phyloP scores from a whole-genome alignment of 2,329 filamentous ascomycete species.

The Pseudogymnoascus sp. region DNA sequence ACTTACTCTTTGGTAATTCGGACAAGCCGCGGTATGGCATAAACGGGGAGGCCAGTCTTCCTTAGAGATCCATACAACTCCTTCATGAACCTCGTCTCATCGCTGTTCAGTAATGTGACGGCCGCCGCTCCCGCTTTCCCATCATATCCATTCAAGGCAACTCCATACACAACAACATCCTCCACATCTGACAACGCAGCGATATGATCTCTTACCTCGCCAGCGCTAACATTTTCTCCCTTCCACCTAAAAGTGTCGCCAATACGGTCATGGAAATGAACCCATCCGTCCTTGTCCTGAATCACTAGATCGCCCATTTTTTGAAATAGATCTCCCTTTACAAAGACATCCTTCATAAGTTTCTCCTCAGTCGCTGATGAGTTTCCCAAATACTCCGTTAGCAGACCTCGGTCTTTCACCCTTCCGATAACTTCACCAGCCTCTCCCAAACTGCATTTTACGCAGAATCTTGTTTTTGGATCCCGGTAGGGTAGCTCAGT shows the following conservation, averaged over 20 bases:
- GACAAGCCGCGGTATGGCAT: slow-evolving; percentile 39
- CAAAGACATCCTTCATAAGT: slow-evolving; percentile 35
- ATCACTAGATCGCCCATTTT: slow-evolving; percentile 38
- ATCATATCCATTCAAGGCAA: slow-evolving; percentile 36
- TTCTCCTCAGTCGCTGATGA: slow-evolving; percentile 36
- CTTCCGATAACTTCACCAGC: slow-evolving; percentile 38
- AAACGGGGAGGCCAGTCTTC: slow-evolving; percentile 37
- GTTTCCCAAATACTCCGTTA: slow-evolving; percentile 36
- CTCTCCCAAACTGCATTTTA: slow-evolving; percentile 30
- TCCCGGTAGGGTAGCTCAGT: slow-evolving; percentile 34
- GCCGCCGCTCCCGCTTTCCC: slow-evolving; percentile 40
- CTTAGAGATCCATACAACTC: slow-evolving; percentile 32
- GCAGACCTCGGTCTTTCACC: slow-evolving; percentile 31
- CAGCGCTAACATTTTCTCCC: slow-evolving; percentile 39
- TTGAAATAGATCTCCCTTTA: slow-evolving; percentile 38
- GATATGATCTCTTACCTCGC: slow-evolving; percentile 37
- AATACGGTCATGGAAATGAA: slow-evolving; percentile 39
- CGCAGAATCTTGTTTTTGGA: slow-evolving; percentile 36
- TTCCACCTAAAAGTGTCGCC: slow-evolving; percentile 49
- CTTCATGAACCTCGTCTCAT: slow-evolving; percentile 30
- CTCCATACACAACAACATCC: slow-evolving; percentile 37
- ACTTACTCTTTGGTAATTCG: slow-evolving; percentile 37
- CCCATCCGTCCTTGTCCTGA: slow-evolving; percentile 33
- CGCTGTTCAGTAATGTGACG: slow-evolving; percentile 33
- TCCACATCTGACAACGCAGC: slow-evolving; percentile 32